A percentile compares a stretch with the other conserved stretches of the same genome.
Evolutionary conservation across 106 monocot species (phyloP).

Genomic region (Acorus gramineus): DNA sequence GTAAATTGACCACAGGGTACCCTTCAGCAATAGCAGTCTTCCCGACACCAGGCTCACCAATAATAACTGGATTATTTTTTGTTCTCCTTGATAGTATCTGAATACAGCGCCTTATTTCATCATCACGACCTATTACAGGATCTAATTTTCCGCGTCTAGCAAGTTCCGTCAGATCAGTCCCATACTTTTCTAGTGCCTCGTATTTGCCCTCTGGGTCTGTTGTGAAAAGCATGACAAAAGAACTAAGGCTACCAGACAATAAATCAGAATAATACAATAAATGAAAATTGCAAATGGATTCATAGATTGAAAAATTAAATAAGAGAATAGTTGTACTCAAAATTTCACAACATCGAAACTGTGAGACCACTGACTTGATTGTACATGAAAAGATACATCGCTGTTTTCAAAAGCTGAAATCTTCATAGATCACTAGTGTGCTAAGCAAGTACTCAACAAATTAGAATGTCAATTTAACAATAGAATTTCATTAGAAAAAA

Average conservation of each 20-base stretch:
- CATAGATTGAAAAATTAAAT: no score
- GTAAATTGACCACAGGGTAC: conserved; percentile 16
- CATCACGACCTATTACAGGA: conserved; percentile 95
- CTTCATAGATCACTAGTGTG: no score
- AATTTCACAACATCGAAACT: no score
- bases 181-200: conserved; percentile 77
- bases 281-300: no score
- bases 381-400: no score
- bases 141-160: conserved; percentile 85
- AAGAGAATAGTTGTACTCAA: no score
- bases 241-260: neutral
- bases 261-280: neutral
- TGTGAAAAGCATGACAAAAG: neutral
- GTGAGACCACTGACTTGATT: no score
- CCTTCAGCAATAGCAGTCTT: conserved; percentile 94
- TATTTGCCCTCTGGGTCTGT: conserved; percentile 96
- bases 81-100: conserved; percentile 79
- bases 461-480: no score
- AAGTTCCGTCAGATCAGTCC: conserved; percentile 82
- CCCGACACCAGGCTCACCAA: conserved; percentile 93
- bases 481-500: no score
- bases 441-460: no score
- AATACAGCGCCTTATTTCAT: conserved; percentile 87
- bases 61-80: conserved; percentile 90
- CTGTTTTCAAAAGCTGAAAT: no score